These are phyloP conservation scores for Deuterostichococcus epilithicus DNA, from an alignment of 139 green algal species.

Conservation along the genomic window DNA sequence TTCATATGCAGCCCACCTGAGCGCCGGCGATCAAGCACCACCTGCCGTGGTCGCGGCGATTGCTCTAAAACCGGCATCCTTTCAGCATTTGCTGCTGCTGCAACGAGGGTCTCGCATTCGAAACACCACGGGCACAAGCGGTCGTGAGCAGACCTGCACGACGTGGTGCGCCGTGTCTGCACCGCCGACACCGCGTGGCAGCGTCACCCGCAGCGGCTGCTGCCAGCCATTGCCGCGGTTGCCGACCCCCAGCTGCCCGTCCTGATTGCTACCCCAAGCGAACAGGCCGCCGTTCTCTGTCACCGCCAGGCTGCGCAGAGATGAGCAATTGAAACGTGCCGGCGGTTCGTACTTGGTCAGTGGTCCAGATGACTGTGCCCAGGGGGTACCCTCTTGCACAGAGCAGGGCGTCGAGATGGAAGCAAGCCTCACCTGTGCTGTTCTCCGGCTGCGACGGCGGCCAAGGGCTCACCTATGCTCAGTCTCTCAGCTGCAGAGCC, in stretches of 20 bases:
- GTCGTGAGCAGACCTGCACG: not conserved
- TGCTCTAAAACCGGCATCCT: not conserved
- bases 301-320: not conserved
- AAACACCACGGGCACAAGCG: not conserved
- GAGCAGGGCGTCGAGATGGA: too few species aligned
- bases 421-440: too few species aligned
- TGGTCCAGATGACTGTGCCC: too few species aligned
- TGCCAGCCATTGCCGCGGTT: not conserved
- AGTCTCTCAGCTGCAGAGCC: too few species aligned
- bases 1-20: not conserved
- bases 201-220: not conserved
- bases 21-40: not conserved
- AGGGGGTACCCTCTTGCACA: too few species aligned
- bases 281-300: constrained; percentile 3
- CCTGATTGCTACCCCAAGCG: constrained; percentile 12
- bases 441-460: too few species aligned
- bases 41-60: not conserved
- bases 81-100: not conserved
- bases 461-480: too few species aligned
- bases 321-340: too few species aligned
- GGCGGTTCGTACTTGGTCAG: too few species aligned
- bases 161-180: not conserved
- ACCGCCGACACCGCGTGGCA: not conserved
- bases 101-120: not conserved
- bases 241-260: constrained; percentile 5